Conservation (phyloP, 192 early-diverging fungal species). For the Powellomyces hirtus region DNA sequence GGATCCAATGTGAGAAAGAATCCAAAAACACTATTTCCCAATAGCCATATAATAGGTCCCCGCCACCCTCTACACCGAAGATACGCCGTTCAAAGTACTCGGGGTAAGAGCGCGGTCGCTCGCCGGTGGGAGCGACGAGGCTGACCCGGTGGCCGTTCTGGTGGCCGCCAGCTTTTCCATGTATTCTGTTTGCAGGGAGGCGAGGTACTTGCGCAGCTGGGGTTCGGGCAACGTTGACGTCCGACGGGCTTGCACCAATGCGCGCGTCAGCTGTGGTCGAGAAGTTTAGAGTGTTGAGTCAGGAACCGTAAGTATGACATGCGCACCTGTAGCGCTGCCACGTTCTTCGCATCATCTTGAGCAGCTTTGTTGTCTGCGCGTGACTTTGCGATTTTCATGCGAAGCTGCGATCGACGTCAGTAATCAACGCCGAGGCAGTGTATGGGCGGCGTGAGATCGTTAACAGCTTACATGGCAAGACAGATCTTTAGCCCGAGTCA, state of each 20-base stretch:
- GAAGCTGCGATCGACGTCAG: background rate
- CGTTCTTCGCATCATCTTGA: background rate
- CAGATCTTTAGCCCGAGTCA: constrained; percentile 31
- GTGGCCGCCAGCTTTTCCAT: background rate
- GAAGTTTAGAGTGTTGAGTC: background rate
- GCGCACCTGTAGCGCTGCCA: background rate
- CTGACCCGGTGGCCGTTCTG: too few relatives aligned
- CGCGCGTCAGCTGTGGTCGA: background rate
- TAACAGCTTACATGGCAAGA: constrained; percentile 14
- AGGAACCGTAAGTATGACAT: background rate
- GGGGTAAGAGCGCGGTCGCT: too few relatives aligned
- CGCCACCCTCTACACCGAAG: too few relatives aligned
- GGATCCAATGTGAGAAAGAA: too few relatives aligned
- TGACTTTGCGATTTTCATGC: background rate
- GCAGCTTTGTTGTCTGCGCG: background rate
- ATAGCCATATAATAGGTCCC: too few relatives aligned
- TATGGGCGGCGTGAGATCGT: too few relatives aligned
- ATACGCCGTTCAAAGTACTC: too few relatives aligned
- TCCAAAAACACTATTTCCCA: too few relatives aligned
- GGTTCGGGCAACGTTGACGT: background rate
- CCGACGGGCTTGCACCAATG: background rate
- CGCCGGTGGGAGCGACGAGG: too few relatives aligned
- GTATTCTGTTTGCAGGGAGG: constrained; percentile 5
- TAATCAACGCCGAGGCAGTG: too few relatives aligned
- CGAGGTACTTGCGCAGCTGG: background rate